Evolutionary conservation across 140 eudicot species (phyloP).

Genomic region (Stevia rebaudiana): DNA sequence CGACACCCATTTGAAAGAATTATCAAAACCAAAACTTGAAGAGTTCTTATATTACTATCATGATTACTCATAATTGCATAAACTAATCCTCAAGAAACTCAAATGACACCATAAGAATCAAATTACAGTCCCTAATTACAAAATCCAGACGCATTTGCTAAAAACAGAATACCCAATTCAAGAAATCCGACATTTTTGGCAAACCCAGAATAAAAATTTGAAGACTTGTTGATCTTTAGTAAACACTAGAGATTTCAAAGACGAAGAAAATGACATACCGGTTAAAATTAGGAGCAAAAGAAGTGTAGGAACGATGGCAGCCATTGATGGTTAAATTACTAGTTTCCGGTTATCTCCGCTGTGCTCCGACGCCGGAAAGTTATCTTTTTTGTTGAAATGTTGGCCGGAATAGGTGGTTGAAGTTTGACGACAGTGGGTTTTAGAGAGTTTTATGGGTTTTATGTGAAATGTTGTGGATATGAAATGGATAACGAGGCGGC

Average conservation of each 20-base stretch:
- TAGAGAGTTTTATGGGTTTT: neutral
- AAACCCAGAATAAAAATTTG: neutral
- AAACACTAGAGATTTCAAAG: neutral
- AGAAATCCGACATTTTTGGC: neutral
- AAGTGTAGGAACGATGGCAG: constrained; percentile 31
- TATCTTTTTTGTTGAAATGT: too few relatives aligned
- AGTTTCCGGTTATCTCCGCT: neutral
- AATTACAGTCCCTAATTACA: too few relatives aligned
- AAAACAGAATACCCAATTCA: constrained; percentile 3
- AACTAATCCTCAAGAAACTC: too few relatives aligned
- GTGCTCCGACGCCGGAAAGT: neutral
- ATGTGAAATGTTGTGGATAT: neutral
- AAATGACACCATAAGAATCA: too few relatives aligned
- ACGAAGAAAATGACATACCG: constrained; percentile 27
- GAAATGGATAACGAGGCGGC: constrained; percentile 20
- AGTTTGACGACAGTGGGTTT: neutral
- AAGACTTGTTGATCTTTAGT: neutral
- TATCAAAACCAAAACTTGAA: too few relatives aligned
- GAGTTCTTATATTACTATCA: too few relatives aligned
- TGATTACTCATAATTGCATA: too few relatives aligned
- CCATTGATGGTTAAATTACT: constrained; percentile 32
- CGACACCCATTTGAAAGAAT: neutral
- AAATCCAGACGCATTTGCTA: too few relatives aligned
- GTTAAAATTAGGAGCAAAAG: constrained; percentile 38
- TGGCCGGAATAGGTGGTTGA: neutral